phyloP scores from a whole-genome alignment of 2,329 filamentous ascomycete species.

The Madurella fahalii region DNA sequence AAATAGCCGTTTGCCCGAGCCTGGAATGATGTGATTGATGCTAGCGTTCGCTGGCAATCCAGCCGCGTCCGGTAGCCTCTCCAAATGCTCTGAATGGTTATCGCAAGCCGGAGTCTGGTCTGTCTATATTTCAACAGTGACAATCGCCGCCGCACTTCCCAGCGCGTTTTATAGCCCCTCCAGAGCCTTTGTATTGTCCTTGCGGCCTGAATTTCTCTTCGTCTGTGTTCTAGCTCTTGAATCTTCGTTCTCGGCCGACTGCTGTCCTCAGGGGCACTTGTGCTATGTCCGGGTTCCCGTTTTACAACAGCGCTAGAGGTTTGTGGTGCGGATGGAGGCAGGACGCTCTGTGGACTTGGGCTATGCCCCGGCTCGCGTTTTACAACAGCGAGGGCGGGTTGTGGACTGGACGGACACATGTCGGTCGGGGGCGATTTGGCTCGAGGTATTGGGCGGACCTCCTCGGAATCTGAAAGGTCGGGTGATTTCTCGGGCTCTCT shows the following conservation, averaged over 20 bases:
- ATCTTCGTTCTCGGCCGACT: background rate
- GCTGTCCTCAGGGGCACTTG: background rate
- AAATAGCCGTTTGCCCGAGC: slow-evolving; percentile 10
- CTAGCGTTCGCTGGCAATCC: background rate
- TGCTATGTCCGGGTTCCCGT: too few species aligned
- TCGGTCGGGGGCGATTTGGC: background rate
- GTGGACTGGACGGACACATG: background rate
- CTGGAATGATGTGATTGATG: background rate
- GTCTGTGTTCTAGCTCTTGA: background rate
- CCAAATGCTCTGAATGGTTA: slow-evolving; percentile 8
- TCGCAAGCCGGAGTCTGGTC: background rate
- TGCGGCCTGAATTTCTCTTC: background rate
- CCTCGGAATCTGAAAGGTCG: background rate
- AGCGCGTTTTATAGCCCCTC: slow-evolving; percentile 1
- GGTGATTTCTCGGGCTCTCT: background rate
- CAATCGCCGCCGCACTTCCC: background rate
- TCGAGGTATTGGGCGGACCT: background rate
- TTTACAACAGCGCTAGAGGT: too few species aligned
- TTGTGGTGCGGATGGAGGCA: too few species aligned
- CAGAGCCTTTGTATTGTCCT: slow-evolving; percentile 7
- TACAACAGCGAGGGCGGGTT: background rate
- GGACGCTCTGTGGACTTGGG: too few species aligned
- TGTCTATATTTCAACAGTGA: background rate
- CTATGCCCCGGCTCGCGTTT: background rate
- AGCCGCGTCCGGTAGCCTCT: slow-evolving; percentile 1